Percentiles rank a stretch among this genome's conserved stretches.
phyloP scores from a whole-genome alignment of 257 asterid genomes.

The Nicotiana tabacum region DNA sequence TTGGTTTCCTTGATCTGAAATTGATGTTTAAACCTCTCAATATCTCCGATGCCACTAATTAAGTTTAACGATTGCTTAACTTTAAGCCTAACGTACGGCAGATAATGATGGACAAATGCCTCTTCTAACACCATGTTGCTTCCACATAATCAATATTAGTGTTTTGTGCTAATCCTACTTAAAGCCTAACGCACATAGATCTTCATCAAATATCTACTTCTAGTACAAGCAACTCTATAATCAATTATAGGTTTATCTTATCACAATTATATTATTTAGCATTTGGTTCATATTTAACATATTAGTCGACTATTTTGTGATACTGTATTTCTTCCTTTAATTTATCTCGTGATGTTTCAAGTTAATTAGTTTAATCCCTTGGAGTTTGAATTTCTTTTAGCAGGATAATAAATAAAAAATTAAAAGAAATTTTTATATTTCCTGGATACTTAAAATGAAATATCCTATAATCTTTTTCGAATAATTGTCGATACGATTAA shows the following conservation, averaged over 20 bases:
- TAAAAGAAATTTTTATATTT: too few species aligned
- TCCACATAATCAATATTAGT: neutral
- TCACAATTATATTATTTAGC: neutral
- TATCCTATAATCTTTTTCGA: too few species aligned
- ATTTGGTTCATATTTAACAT: neutral
- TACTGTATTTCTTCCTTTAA: neutral
- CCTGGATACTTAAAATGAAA: too few species aligned
- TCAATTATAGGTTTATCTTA: neutral
- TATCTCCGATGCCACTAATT: neutral
- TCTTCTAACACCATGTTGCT: neutral
- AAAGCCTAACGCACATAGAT: neutral
- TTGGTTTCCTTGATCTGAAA: neutral
- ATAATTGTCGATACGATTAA: too few species aligned
- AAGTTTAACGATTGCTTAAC: neutral
- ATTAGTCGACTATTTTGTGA: neutral
- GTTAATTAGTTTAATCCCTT: too few species aligned
- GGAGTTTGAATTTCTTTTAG: too few species aligned
- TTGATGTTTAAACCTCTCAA: neutral
- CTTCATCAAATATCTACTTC: neutral
- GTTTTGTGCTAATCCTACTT: constrained; percentile 6
- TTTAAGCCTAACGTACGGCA: neutral
- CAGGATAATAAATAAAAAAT: too few species aligned
- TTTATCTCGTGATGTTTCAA: too few species aligned
- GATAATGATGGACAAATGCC: neutral
- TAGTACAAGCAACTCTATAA: neutral